Percentiles rank a stretch among this genome's conserved stretches.
phyloP scores from a whole-genome alignment of 2,329 filamentous ascomycete genomes.

The Botrytis elliptica region DNA sequence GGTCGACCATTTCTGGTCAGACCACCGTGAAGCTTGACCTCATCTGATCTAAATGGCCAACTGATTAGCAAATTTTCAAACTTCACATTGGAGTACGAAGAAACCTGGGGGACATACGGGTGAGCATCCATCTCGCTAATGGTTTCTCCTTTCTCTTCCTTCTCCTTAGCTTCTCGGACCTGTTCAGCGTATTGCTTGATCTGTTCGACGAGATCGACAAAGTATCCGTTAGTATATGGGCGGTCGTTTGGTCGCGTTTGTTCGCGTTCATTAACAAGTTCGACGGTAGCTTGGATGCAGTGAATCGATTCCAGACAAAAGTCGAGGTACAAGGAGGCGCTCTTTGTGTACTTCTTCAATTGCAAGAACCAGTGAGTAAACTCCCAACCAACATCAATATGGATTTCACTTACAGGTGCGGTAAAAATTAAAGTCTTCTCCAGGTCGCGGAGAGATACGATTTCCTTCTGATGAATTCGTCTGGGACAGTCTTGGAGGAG shows the following conservation, averaged over 20 bases:
- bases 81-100: not conserved
- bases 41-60: conserved; percentile 55
- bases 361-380: conserved; percentile 67
- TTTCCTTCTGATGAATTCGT: conserved; percentile 79
- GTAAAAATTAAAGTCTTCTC: conserved; percentile 91
- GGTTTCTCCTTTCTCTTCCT: conserved; percentile 55
- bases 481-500: conserved; percentile 75
- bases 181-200: conserved; percentile 86
- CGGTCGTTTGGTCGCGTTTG: conserved; percentile 80
- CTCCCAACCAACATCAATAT: conserved; percentile 58
- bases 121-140: conserved; percentile 57
- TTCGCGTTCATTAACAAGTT: conserved; percentile 81
- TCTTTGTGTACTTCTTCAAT: conserved; percentile 73
- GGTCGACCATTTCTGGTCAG: conserved; percentile 78
- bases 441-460: conserved; percentile 86
- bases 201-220: conserved; percentile 93
- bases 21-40: conserved; percentile 78
- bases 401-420: conserved; percentile 80
- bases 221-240: conserved; percentile 94
- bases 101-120: conserved; percentile 47
- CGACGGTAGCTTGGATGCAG: conserved; percentile 86
- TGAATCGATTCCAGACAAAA: conserved; percentile 90
- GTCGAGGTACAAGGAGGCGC: conserved; percentile 69
- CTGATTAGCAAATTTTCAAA: conserved; percentile 29
- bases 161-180: conserved; percentile 72